Evolutionary conservation across 2,329 filamentous ascomycete species (phyloP).

Genomic region (Clarireedia hainanense): DNA sequence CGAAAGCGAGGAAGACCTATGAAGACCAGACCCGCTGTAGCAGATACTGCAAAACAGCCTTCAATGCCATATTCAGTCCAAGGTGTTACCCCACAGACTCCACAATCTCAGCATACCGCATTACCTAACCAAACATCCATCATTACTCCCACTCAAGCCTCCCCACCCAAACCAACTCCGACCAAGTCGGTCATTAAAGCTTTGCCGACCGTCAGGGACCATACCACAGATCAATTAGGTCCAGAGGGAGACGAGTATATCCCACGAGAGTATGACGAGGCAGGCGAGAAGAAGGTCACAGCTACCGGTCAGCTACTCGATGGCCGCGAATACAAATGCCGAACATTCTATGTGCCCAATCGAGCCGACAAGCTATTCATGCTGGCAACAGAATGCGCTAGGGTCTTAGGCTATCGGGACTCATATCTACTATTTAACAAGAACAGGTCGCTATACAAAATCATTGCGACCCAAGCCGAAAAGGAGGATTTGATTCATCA

Average conservation of each 20-base stretch:
- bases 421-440: conserved; percentile 99
- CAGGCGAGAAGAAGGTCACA: conserved; percentile 90
- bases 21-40: conserved; percentile 35
- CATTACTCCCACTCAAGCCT: conserved; percentile 40
- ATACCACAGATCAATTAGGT: conserved; percentile 92
- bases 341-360: conserved; percentile 88
- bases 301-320: conserved; percentile 74
- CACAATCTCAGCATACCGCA: conserved; percentile 35
- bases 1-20: conserved; percentile 31
- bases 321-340: conserved; percentile 80
- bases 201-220: conserved; percentile 88
- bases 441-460: conserved; percentile 93
- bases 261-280: conserved; percentile 85
- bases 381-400: conserved; percentile 94
- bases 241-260: conserved; percentile 89
- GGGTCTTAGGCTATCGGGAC: conserved; percentile 88
- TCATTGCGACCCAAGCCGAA: conserved; percentile 90
- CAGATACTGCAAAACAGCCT: conserved; percentile 44
- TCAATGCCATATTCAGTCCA: conserved; percentile 38
- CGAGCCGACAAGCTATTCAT: conserved; percentile 94
- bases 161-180: conserved; percentile 71
- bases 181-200: conserved; percentile 85
- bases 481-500: conserved; percentile 95
- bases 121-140: conserved; percentile 26
- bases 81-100: conserved; percentile 44